phyloP scores from a whole-genome alignment of 2,329 filamentous ascomycete species.

The Penicillium italicum region DNA sequence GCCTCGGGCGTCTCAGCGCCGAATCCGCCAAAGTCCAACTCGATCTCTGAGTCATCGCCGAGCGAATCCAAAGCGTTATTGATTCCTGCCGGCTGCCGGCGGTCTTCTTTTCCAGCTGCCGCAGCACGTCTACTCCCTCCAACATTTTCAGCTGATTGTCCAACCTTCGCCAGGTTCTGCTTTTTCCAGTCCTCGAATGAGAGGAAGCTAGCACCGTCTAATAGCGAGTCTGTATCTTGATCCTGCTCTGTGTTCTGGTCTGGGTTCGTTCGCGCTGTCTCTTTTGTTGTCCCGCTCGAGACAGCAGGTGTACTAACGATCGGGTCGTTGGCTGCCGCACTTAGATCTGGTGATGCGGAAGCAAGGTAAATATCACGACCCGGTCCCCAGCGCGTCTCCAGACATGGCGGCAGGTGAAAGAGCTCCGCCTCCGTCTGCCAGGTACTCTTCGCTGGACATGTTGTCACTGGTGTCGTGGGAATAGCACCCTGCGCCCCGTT shows the following conservation, averaged over 20 bases:
- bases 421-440: conserved; percentile 18
- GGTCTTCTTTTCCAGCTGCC: conserved; percentile 49
- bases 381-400: conserved; percentile 13
- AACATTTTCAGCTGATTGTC: conserved; percentile 69
- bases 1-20: conserved; percentile 44
- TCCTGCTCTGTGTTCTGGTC: conserved; percentile 37
- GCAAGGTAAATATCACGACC: not conserved
- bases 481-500: not conserved
- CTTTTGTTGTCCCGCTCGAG: conserved; percentile 1
- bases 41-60: conserved; percentile 85
- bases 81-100: conserved; percentile 48
- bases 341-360: not conserved
- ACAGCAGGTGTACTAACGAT: not conserved
- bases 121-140: conserved; percentile 54
- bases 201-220: conserved; percentile 78
- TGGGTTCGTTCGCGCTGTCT: not conserved
- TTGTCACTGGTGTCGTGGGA: conserved; percentile 1
- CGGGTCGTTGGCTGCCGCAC: not conserved
- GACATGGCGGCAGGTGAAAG: conserved; percentile 16
- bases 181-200: conserved; percentile 99
- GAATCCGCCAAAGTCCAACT: conserved; percentile 66
- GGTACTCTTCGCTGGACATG: conserved; percentile 11
- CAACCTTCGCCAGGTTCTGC: conserved; percentile 80
- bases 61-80: conserved; percentile 71
- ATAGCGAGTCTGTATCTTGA: conserved; percentile 60